Base-by-base conservation (phyloP, 768 basidiomycete genomes). In the Psilocybe cyanescens region DNA sequence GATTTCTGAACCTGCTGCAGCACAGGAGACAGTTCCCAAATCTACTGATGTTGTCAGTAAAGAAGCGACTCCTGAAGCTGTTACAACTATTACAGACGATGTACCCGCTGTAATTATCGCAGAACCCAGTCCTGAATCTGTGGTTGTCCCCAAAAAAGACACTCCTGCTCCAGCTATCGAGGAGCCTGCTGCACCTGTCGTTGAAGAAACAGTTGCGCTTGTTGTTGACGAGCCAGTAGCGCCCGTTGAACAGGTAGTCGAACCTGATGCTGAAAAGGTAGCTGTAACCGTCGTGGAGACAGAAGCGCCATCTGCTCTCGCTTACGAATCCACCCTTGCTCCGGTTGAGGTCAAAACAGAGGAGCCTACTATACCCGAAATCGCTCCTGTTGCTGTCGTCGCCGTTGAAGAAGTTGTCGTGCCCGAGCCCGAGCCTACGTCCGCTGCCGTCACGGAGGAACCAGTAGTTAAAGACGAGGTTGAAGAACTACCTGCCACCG, bases 161-260 rank as follows among this genome's bases (percentile, higher is more conserved):
- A 45, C 29, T 28, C 28, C 47, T 41, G 52, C 47, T 16, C 14
- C 33, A 9, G 46, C 46, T 11, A 16, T 19, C n/a, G 64, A 59
- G 33, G 59, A 63, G 53, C 51, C 58, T 24, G 53, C 60, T 17
- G 57, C 58, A 61, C 39, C 30, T 46, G 55, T n/a, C 49, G 55
- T 45, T 29, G 51, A 59, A n/a, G 52, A 56, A 51, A 35, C 54
- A 3, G 29, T 28, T 16, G 44, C 56, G 29, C 41, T 56, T 16
- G 33, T 50, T 48, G 39, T 37, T 14, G 56, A 57, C 9, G 58
- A 64, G 33, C 44, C 30, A n/a, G 53, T 52, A n/a, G 62, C 46
- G 8, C 64, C 48, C 24, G 37, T 24, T n/a, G 54, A 55, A 45
- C 24, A 24, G 24, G 33, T 19, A 35, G 39, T 35, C 3, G 30